These are phyloP conservation scores for Ilyonectria destructans DNA, from an alignment of 2,329 filamentous ascomycete species.

Conservation along the genomic window DNA sequence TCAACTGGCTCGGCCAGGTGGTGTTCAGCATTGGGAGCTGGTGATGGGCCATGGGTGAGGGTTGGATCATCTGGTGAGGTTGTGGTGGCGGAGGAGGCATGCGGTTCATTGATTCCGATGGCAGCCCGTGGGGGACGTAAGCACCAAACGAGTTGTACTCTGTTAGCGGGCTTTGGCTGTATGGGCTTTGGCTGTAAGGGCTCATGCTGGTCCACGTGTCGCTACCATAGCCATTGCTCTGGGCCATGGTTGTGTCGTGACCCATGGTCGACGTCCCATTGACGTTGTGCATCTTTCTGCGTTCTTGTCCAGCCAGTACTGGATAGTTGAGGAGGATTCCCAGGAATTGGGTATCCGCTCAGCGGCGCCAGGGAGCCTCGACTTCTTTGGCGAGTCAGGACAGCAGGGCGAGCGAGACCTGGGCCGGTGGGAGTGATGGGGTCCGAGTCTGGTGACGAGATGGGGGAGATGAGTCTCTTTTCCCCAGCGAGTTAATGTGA, in stretches of 20 bases:
- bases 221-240: constrained; percentile 54
- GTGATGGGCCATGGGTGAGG: constrained; percentile 68
- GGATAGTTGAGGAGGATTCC: constrained; percentile 3
- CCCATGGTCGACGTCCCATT: constrained; percentile 53
- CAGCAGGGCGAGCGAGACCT: constrained; percentile 27
- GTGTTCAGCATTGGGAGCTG: constrained; percentile 80
- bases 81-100: constrained; percentile 71
- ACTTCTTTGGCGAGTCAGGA: constrained; percentile 14
- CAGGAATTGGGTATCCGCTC: constrained; percentile 1
- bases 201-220: constrained; percentile 72
- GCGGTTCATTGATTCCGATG: constrained; percentile 66
- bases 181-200: constrained; percentile 75
- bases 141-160: constrained; percentile 74
- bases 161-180: constrained; percentile 64
- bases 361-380: constrained; percentile 11
- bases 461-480: constrained; percentile 24
- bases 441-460: constrained; percentile 34
- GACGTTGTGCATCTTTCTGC: constrained; percentile 53
- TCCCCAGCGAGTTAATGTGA: constrained; percentile 39
- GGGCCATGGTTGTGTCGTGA: constrained; percentile 52
- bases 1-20: constrained; percentile 87
- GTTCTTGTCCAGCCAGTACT: constrained; percentile 40
- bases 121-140: constrained; percentile 71
- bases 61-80: constrained; percentile 54
- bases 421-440: constrained; percentile 27